Percentiles rank a stretch among this genome's conserved stretches.
Evolutionary conservation across 495 filamentous ascomycete species (phyloP).

Genomic region (Daldinia bambusicola): DNA sequence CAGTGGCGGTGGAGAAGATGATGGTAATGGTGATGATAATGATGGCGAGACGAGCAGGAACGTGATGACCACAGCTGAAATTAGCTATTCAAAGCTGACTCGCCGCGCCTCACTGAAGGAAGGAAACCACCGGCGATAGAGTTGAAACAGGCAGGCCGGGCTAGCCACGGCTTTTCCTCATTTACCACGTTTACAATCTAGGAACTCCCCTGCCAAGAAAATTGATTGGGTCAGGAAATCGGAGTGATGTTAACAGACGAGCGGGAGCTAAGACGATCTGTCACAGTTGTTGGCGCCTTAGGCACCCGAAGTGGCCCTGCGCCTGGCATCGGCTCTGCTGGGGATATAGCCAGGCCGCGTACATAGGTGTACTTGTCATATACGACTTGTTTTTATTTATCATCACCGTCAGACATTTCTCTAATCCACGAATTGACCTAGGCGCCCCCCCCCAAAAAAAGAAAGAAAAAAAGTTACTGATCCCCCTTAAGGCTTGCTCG

Average conservation of each 20-base stretch:
- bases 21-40: conserved; percentile 14
- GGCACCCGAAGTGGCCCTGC: conserved; percentile 32
- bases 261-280: conserved; percentile 17
- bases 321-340: conserved; percentile 36
- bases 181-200: conserved; percentile 31
- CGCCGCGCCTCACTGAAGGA: conserved; percentile 12
- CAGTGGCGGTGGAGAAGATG: conserved; percentile 14
- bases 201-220: conserved; percentile 38
- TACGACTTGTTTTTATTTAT: conserved; percentile 25
- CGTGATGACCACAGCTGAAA: conserved; percentile 16
- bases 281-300: conserved; percentile 21
- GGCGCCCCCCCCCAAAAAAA: too few species aligned
- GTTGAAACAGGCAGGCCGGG: conserved; percentile 30
- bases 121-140: conserved; percentile 17
- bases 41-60: neutral
- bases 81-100: conserved; percentile 9
- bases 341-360: conserved; percentile 17
- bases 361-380: conserved; percentile 9
- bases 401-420: conserved; percentile 18
- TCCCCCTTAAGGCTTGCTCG: conserved; percentile 14
- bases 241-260: conserved; percentile 17
- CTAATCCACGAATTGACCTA: conserved; percentile 14
- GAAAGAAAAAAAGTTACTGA: conserved; percentile 16
- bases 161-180: conserved; percentile 33
- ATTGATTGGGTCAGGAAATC: conserved; percentile 25